Evolutionary conservation across 2,329 filamentous ascomycete species (phyloP).

Genomic region (Nemania bipapillata): DNA sequence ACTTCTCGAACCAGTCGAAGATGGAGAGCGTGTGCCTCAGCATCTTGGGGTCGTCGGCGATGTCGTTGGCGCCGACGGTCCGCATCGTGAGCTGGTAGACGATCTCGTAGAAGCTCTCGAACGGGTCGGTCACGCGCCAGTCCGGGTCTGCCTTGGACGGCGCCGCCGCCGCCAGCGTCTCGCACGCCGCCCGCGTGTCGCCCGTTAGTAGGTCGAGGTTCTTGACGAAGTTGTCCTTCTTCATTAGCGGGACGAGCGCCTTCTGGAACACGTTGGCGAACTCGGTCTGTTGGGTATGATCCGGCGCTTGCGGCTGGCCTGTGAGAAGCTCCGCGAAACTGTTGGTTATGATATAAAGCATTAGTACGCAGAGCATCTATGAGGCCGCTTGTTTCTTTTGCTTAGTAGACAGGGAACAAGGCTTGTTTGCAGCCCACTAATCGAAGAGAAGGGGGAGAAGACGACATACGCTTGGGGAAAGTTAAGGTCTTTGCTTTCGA

Average conservation of each 20-base stretch:
- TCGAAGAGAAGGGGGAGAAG: neutral
- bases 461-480: slow-evolving; percentile 56
- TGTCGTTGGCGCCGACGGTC: slow-evolving; percentile 63
- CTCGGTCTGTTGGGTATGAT: slow-evolving; percentile 32
- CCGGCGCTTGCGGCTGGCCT: slow-evolving; percentile 36
- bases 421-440: too few species aligned
- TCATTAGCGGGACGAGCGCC: slow-evolving; percentile 52
- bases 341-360: neutral
- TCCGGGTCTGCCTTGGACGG: slow-evolving; percentile 37
- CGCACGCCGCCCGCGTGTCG: slow-evolving; percentile 56
- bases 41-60: slow-evolving; percentile 60
- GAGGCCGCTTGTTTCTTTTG: too few species aligned
- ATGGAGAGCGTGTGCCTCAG: slow-evolving; percentile 57
- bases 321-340: slow-evolving; percentile 46
- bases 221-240: slow-evolving; percentile 53
- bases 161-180: slow-evolving; percentile 51
- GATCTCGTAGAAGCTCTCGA: slow-evolving; percentile 63
- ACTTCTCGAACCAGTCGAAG: slow-evolving; percentile 61
- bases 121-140: slow-evolving; percentile 60
- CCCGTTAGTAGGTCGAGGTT: slow-evolving; percentile 57
- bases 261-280: slow-evolving; percentile 49
- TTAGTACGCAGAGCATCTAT: too few species aligned
- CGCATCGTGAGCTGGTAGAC: slow-evolving; percentile 69
- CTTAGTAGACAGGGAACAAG: too few species aligned
- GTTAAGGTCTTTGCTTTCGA: slow-evolving; percentile 58